Percentiles rank a stretch among this genome's conserved stretches.
Conservation (phyloP, 352 stramenopile genomes). For the Pythium aquatile region DNA sequence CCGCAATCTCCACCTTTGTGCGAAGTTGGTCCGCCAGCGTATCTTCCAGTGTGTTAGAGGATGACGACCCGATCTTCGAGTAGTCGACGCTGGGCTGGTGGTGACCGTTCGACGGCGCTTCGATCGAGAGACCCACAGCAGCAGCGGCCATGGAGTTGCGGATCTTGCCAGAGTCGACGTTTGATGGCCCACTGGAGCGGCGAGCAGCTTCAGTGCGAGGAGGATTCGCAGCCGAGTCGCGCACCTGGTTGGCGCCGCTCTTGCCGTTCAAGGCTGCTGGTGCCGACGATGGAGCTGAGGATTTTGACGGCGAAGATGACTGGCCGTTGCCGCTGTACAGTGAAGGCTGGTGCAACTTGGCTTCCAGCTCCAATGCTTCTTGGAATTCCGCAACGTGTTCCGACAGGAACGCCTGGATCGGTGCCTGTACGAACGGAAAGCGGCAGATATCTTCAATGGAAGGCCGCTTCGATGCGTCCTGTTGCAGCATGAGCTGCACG, state of each 20-base stretch:
- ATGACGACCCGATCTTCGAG: constrained; percentile 37
- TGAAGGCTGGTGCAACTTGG: constrained; percentile 84
- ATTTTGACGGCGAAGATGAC: neutral
- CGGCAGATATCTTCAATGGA: constrained; percentile 90
- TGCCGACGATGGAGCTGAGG: constrained; percentile 37
- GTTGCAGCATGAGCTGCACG: constrained; percentile 87
- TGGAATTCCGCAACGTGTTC: constrained; percentile 87
- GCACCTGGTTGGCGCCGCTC: constrained; percentile 12
- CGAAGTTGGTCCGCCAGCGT: constrained; percentile 65
- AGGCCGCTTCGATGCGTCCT: constrained; percentile 80
- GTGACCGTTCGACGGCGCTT: constrained; percentile 33
- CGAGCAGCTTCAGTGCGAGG: constrained; percentile 14
- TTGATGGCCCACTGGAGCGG: constrained; percentile 9
- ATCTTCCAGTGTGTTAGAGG: constrained; percentile 47
- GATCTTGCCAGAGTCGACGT: constrained; percentile 31
- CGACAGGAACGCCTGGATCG: constrained; percentile 82
- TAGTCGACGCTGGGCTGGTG: constrained; percentile 35
- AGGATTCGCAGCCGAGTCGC: neutral
- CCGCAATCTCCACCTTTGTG: constrained; percentile 45
- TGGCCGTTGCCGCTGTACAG: constrained; percentile 40
- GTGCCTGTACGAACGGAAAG: constrained; percentile 83
- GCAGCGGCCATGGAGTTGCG: constrained; percentile 61
- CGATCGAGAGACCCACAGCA: constrained; percentile 46
- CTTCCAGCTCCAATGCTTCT: constrained; percentile 80
- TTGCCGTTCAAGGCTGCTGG: neutral